These are phyloP conservation scores for Striga asiatica DNA, from an alignment of 257 asterid species.

Conservation along the genomic window DNA sequence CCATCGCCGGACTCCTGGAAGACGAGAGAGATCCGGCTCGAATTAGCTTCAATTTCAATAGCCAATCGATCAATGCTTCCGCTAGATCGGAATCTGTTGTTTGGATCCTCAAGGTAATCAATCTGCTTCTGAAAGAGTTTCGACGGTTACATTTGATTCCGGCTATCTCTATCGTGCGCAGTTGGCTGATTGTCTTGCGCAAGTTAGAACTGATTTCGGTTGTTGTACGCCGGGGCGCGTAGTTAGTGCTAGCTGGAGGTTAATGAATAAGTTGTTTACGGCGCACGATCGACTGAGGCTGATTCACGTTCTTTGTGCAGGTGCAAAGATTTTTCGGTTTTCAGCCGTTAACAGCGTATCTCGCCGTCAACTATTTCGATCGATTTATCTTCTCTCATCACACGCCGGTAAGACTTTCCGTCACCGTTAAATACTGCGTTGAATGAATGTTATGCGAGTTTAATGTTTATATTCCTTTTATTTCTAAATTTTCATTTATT, in stretches of 20 bases:
- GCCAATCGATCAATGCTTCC: conserved; percentile 43
- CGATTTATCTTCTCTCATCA: conserved; percentile 61
- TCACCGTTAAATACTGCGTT: conserved; percentile 9
- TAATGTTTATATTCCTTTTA: too few relatives aligned
- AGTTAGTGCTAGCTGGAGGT: not conserved
- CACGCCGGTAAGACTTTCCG: conserved; percentile 51
- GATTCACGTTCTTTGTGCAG: conserved; percentile 29
- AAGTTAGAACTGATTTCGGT: too few relatives aligned
- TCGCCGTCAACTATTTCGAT: conserved; percentile 79
- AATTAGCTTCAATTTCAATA: conserved; percentile 25
- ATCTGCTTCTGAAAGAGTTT: not conserved
- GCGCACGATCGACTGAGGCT: conserved; percentile 4
- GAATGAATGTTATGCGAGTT: not conserved
- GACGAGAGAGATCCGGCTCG: conserved; percentile 45
- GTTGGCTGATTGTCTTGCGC: conserved; percentile 6
- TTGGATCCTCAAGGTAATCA: conserved; percentile 84
- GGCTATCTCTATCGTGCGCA: conserved; percentile 14
- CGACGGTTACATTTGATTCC: not conserved
- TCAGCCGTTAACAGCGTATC: conserved; percentile 81
- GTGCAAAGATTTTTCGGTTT: conserved; percentile 66
- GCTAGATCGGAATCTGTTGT: conserved; percentile 55
- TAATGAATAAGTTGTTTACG: conserved; percentile 3
- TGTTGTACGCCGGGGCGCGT: not conserved
- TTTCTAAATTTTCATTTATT: too few relatives aligned
- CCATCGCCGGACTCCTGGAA: conserved; percentile 53